These are phyloP conservation scores for Syncephalastrum sp. DNA, from an alignment of 371 early-diverging fungal species.

Conservation along the genomic window DNA sequence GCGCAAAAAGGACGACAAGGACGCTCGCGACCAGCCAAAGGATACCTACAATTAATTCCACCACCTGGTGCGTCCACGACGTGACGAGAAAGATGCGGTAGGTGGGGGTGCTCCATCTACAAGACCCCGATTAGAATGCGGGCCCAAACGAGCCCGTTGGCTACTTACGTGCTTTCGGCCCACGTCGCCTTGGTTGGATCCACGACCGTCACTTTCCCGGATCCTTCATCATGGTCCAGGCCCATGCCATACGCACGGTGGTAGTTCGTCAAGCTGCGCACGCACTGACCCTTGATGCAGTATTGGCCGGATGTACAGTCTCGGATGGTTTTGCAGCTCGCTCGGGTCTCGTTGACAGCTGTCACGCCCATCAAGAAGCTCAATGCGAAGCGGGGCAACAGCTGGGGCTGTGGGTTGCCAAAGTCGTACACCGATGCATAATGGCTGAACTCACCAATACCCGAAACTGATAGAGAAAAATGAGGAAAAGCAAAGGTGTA, in stretches of 20 bases:
- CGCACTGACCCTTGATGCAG: constrained; percentile 56
- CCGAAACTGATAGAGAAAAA: constrained; percentile 18
- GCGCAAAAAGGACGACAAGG: constrained; percentile 28
- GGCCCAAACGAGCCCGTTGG: neutral
- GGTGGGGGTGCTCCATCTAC: constrained; percentile 54
- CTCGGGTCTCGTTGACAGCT: constrained; percentile 20
- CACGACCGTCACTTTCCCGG: constrained; percentile 46
- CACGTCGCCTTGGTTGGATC: constrained; percentile 66
- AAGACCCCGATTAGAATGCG: neutral
- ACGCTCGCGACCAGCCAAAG: constrained; percentile 41
- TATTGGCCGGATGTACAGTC: constrained; percentile 44
- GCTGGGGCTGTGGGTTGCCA: constrained; percentile 36
- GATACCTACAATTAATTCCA: constrained; percentile 65
- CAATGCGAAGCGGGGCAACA: constrained; percentile 38
- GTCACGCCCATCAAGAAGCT: constrained; percentile 59
- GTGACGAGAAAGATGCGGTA: constrained; percentile 59
- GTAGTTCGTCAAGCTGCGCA: constrained; percentile 51
- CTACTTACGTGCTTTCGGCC: constrained; percentile 71
- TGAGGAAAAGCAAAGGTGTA: neutral
- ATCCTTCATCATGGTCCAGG: constrained; percentile 54
- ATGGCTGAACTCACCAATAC: constrained; percentile 34
- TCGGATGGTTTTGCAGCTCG: constrained; percentile 27
- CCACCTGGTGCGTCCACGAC: constrained; percentile 53
- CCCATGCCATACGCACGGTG: constrained; percentile 80
- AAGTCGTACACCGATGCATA: constrained; percentile 46